Evolutionary conservation across 768 basidiomycete genomes (phyloP), one percentile per base, ranked within the genome.

Genomic region (Serendipita vermifera): DNA sequence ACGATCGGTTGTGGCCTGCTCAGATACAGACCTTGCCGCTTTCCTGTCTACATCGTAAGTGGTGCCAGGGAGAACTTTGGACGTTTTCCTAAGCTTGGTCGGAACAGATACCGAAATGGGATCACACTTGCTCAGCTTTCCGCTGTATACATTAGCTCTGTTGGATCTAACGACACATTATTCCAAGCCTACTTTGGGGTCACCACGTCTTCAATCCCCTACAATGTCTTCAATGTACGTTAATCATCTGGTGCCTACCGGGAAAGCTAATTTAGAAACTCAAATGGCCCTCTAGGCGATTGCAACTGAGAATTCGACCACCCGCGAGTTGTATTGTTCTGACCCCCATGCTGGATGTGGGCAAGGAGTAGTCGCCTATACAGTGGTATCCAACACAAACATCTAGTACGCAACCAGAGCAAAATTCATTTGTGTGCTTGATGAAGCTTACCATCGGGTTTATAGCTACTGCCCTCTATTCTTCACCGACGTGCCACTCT

Each of bases 311-410:
- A 70, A 67, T 62, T 73, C 72, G 7, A 54, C 59, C 46, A 63
- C 65, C 39, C 67, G 73, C 56, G 73, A 72, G 68, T 62, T 77
- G 57, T 70, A 65, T 65, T 77, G 74, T 63, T 59, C 59, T 24
- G 75, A 75, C 60, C 58, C 64, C n/a, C 69, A 65, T 57, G 64
- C 65, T 38, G 71, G 60, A 20, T 63, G 61, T 54, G 55, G 38
- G 38, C 36, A 53, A 39, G 71, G 71, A 60, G 70, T 74, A 54
- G 72, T 75, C 54, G 74, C 73, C 3, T 75, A 76, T 67, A 75
- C 73, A 22, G 63, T 70, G 56, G 70, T 66, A 39, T 51, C 72
- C 22, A 70, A 72, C 17, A 74, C 72, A 58, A 72, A 75, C 64
- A 72, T 76, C 62, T 75, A 75, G 67, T 74, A 62, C 29, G 27